Percentiles rank a stretch among this genome's conserved stretches.
These are phyloP conservation scores for Clavaria fumosa DNA, from an alignment of 768 basidiomycete genomes.

Conservation along the genomic window DNA sequence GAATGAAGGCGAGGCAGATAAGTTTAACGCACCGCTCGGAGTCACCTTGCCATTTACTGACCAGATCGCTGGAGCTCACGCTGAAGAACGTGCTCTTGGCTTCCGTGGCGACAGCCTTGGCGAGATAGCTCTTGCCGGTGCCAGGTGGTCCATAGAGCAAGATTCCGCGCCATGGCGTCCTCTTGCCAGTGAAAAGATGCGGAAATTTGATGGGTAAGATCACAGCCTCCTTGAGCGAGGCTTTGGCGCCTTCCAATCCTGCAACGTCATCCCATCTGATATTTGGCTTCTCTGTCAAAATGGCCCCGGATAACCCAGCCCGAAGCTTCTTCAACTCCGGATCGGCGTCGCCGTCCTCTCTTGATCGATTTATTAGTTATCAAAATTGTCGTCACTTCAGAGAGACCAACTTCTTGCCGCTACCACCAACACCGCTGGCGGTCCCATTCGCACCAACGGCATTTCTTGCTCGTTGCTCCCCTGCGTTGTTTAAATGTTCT, in stretches of 20 bases:
- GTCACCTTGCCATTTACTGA: slow-evolving; percentile 99
- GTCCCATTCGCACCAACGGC: slow-evolving; percentile 35
- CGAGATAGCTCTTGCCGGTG: slow-evolving; percentile 92
- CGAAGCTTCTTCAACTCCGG: slow-evolving; percentile 93
- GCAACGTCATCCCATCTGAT: slow-evolving; percentile 99
- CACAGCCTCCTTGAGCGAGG: slow-evolving; percentile 92
- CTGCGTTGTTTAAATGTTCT: slow-evolving; percentile 49
- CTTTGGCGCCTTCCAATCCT: slow-evolving; percentile 89
- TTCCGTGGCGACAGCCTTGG: slow-evolving; percentile 97
- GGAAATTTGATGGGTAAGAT: slow-evolving; percentile 99
- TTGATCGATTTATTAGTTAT: slow-evolving; percentile 3
- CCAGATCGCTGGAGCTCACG: slow-evolving; percentile 87
- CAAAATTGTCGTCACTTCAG: not conserved
- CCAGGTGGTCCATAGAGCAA: slow-evolving; percentile 95
- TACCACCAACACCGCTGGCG: slow-evolving; percentile 23
- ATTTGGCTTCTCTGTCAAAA: slow-evolving; percentile 86
- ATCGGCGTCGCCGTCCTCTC: slow-evolving; percentile 62
- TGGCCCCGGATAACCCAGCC: slow-evolving; percentile 77
- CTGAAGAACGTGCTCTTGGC: slow-evolving; percentile 99
- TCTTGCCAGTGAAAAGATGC: slow-evolving; percentile 94
- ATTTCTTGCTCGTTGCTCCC: slow-evolving; percentile 44
- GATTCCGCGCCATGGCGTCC: slow-evolving; percentile 95
- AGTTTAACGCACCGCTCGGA: slow-evolving; percentile 71
- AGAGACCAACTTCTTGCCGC: slow-evolving; percentile 31
- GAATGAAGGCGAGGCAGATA: not conserved